phyloP scores from a whole-genome alignment of 2,329 filamentous ascomycete species.

The Colletotrichum sp. region DNA sequence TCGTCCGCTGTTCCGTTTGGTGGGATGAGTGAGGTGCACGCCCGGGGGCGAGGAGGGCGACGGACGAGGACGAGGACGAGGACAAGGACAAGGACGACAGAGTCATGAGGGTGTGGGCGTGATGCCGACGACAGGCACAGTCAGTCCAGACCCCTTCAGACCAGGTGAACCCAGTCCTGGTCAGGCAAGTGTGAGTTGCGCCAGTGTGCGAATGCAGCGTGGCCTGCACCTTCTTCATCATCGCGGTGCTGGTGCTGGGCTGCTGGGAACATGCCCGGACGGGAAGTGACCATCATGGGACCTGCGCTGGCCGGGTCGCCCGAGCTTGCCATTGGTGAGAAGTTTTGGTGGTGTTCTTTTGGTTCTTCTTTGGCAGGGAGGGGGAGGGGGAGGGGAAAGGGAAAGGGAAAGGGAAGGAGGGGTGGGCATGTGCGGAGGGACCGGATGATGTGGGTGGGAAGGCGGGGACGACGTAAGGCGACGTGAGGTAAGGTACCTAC shows the following conservation, averaged over 20 bases:
- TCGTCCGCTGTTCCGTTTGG: conserved; percentile 4
- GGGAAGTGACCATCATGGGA: conserved; percentile 8
- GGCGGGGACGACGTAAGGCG: not conserved
- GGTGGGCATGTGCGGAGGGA: not conserved
- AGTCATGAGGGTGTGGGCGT: conserved; percentile 15
- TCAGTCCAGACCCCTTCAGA: conserved; percentile 11
- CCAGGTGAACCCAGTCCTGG: not conserved
- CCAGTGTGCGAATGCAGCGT: not conserved
- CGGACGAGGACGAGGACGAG: not conserved
- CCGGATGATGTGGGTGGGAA: conserved; percentile 2
- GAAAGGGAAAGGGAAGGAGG: not conserved
- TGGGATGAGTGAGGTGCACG: conserved; percentile 6
- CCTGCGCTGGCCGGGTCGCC: conserved; percentile 5
- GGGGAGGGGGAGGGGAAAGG: not conserved
- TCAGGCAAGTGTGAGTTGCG: not conserved
- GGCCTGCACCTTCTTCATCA: not conserved
- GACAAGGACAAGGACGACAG: not conserved
- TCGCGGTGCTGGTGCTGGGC: not conserved
- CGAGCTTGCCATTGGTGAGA: conserved; percentile 11
- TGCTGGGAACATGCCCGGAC: conserved; percentile 14
- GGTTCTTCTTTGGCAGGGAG: not conserved
- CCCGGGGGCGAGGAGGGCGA: not conserved
- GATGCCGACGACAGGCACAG: conserved; percentile 14
- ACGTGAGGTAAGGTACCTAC: no score
- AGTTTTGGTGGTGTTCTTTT: not conserved